phyloP scores from a whole-genome alignment of 1,284 basidiomycete genomes.

The Fomitopsis betulina region DNA sequence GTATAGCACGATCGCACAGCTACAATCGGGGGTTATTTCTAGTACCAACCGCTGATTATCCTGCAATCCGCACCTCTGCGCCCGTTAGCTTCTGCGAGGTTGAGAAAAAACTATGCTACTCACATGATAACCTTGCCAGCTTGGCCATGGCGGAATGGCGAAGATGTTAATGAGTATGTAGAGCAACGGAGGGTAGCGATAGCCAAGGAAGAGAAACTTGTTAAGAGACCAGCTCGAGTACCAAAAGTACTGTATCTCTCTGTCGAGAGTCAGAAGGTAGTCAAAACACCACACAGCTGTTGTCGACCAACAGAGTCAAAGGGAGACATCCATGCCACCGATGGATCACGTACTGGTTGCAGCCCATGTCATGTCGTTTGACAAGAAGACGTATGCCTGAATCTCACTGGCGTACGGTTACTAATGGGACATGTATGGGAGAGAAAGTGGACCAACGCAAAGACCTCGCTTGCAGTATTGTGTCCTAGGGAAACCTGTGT shows the following conservation, averaged over 20 bases:
- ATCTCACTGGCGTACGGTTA: not conserved
- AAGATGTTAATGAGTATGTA: not conserved
- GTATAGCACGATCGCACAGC: not conserved
- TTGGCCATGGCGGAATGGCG: not conserved
- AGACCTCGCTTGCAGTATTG: too few relatives aligned
- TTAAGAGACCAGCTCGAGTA: not conserved
- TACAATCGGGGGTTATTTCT: not conserved
- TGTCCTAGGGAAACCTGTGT: too few relatives aligned
- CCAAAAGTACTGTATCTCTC: not conserved
- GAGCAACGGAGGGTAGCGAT: not conserved
- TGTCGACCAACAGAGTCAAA: not conserved
- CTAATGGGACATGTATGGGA: too few relatives aligned
- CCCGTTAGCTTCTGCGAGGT: not conserved
- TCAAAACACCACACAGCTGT: not conserved
- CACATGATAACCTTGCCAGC: not conserved
- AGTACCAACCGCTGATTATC: not conserved
- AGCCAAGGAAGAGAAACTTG: not conserved
- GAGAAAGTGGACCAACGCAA: too few relatives aligned
- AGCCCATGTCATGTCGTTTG: not conserved
- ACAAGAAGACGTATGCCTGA: not conserved
- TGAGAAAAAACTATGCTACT: not conserved
- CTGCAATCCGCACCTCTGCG: not conserved
- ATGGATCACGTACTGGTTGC: not conserved
- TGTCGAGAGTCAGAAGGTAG: not conserved
- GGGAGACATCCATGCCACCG: too few relatives aligned